Conservation (phyloP, 352 stramenopile genomes). For the Phytophthora vignae region DNA sequence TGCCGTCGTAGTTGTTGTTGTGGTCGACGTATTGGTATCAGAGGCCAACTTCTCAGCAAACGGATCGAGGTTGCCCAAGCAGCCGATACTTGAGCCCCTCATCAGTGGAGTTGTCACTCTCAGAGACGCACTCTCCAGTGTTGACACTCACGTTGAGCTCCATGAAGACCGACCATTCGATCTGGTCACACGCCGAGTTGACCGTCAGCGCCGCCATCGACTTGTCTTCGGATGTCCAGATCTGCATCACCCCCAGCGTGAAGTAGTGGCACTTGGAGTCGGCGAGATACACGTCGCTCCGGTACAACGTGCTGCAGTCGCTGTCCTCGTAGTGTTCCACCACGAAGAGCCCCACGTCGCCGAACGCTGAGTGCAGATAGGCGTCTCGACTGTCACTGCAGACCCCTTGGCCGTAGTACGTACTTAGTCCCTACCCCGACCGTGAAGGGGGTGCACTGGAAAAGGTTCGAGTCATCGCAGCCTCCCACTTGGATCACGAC, state of each 20-base stretch:
- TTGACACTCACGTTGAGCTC: conserved; percentile 26
- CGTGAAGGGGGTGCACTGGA: background rate
- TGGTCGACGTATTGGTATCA: background rate
- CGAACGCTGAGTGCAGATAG: conserved; percentile 14
- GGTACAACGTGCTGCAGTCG: conserved; percentile 7
- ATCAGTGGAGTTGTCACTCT: background rate
- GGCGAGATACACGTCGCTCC: conserved; percentile 4
- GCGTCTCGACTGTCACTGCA: conserved; percentile 9
- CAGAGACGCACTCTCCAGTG: conserved; percentile 5
- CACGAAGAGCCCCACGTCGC: conserved; percentile 12
- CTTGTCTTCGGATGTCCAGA: conserved; percentile 11
- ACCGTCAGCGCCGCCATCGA: conserved; percentile 11
- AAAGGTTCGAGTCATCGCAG: background rate
- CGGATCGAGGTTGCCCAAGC: background rate
- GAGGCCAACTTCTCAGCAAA: background rate
- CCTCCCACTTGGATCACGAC: conserved; percentile 3
- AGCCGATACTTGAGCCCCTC: conserved; percentile 11
- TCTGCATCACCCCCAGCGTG: conserved; percentile 14
- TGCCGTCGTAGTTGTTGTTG: background rate
- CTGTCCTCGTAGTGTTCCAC: conserved; percentile 13
- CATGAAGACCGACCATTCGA: conserved; percentile 11
- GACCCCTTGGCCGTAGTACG: conserved; percentile 5
- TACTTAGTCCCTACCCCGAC: conserved; percentile 1
- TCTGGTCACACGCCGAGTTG: conserved; percentile 6
- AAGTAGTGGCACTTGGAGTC: conserved; percentile 20